Evolutionary conservation across 495 filamentous ascomycete genomes (phyloP).

Genomic region (Astrothelium subdiscretum): DNA sequence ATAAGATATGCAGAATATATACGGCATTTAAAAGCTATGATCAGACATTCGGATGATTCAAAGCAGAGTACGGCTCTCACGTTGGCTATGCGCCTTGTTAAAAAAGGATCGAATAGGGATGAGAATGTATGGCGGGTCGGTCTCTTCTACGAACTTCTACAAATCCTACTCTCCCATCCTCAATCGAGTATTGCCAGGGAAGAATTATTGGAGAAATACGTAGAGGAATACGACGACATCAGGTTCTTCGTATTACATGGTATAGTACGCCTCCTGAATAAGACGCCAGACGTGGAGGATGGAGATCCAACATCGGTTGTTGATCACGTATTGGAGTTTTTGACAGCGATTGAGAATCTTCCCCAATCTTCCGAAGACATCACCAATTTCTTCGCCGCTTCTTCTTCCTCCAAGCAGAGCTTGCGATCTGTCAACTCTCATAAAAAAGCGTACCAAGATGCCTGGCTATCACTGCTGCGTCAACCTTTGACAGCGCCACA

Average conservation of each 20-base stretch:
- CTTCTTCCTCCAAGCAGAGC: constrained; percentile 30
- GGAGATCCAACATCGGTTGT: background rate
- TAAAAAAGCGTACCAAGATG: constrained; percentile 60
- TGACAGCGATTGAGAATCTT: constrained; percentile 52
- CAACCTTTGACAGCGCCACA: constrained; percentile 54
- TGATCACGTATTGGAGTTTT: constrained; percentile 29
- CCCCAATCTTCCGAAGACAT: constrained; percentile 47
- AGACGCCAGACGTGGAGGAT: background rate
- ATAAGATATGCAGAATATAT: constrained; percentile 57
- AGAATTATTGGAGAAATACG: constrained; percentile 65
- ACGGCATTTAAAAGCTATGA: constrained; percentile 14
- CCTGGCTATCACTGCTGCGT: constrained; percentile 72
- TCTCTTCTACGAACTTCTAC: constrained; percentile 52
- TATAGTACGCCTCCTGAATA: constrained; percentile 32
- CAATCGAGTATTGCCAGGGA: constrained; percentile 45
- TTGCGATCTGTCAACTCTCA: constrained; percentile 47
- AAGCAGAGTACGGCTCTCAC: constrained; percentile 51
- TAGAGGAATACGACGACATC: constrained; percentile 73
- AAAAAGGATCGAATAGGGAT: constrained; percentile 57
- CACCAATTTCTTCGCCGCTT: constrained; percentile 46
- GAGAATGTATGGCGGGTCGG: constrained; percentile 52
- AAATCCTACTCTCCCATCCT: constrained; percentile 45
- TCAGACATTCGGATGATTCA: constrained; percentile 13
- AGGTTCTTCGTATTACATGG: constrained; percentile 66
- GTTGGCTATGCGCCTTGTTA: constrained; percentile 71